Base-by-base conservation (phyloP, 345 rosid species). In the Ceriops decandra region DNA sequence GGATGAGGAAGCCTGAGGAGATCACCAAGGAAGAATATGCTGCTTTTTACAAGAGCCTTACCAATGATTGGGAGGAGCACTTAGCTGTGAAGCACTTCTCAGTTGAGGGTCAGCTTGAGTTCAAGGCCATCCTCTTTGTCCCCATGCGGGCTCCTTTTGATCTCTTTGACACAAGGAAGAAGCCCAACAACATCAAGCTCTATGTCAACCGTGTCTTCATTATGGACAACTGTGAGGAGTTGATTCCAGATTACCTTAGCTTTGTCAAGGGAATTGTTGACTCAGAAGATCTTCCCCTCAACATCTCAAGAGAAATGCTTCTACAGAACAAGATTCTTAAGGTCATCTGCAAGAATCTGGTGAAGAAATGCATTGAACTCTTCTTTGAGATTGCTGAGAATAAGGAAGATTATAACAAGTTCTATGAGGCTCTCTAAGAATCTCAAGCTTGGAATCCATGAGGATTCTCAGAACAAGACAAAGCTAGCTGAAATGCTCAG, bases 1-100 rank as follows among this genome's bases (percentile, higher is more conserved):
- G 96, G 98, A 88, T 92, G 98, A 89, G 96, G 86, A 92, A 92
- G 70, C 88, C 98, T 0, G 98, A 92, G 80, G 98, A 92, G 71
- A 92, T 92, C 69, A 77, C 66, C 4, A 92, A 92, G 86, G 98
- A 92, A 64, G 98, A 92, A 28, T 92, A 92, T 70, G 81, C 96
- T 71, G 96, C 96, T 24, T 91, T 92, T 80, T 89, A 92, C 88
- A 92, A 91, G 88, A 91, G 97, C 74, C 76, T 91, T 16, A 89
- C 96, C 68, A 91, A 91, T 46, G 97, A 91, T 32, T 91, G 97
- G 97, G 97, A 91, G 62, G 97, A 91, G 83, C 96, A 91, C 61
- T 78, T 91, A 80, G 84, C 85, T 35, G 97, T 91, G 36, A 91
- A 91, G 80, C 97, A 91, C 65, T 91, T 91, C 71, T 91, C 96